These are phyloP conservation scores for Fusarium avenaceum DNA, from an alignment of 2,329 filamentous ascomycete genomes.

Conservation along the genomic window DNA sequence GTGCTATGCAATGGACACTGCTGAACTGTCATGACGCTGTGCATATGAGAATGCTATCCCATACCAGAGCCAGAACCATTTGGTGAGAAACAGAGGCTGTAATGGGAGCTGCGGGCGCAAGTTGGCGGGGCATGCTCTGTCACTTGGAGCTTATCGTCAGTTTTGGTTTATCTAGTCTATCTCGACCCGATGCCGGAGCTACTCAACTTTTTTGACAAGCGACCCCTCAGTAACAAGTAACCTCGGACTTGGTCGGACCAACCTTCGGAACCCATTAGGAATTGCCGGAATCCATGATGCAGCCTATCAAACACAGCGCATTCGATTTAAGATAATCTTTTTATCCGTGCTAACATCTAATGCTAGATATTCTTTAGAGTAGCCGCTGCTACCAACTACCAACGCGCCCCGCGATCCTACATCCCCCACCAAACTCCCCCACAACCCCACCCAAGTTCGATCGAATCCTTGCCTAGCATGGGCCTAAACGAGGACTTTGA, in stretches of 20 bases:
- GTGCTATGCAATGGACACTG: conserved; percentile 16
- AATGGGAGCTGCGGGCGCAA: conserved; percentile 32
- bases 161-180: conserved; percentile 21
- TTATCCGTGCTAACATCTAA: conserved; percentile 41
- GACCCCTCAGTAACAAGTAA: conserved; percentile 5
- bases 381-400: conserved; percentile 42
- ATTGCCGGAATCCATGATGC: not conserved
- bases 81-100: conserved; percentile 15
- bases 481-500: conserved; percentile 75
- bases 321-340: conserved; percentile 17
- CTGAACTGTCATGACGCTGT: conserved; percentile 10
- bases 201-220: not conserved
- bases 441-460: conserved; percentile 45
- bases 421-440: conserved; percentile 44
- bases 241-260: not conserved
- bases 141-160: conserved; percentile 16
- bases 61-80: not conserved
- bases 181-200: conserved; percentile 41
- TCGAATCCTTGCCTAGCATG: conserved; percentile 74
- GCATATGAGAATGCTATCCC: not conserved
- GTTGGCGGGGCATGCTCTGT: conserved; percentile 31
- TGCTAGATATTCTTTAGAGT: conserved; percentile 45
- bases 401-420: conserved; percentile 46
- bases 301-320: conserved; percentile 7
- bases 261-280: conserved; percentile 8